Evolutionary conservation across 164 flowering plant genomes (phyloP).

Genomic region (Warburgia ugandensis): DNA sequence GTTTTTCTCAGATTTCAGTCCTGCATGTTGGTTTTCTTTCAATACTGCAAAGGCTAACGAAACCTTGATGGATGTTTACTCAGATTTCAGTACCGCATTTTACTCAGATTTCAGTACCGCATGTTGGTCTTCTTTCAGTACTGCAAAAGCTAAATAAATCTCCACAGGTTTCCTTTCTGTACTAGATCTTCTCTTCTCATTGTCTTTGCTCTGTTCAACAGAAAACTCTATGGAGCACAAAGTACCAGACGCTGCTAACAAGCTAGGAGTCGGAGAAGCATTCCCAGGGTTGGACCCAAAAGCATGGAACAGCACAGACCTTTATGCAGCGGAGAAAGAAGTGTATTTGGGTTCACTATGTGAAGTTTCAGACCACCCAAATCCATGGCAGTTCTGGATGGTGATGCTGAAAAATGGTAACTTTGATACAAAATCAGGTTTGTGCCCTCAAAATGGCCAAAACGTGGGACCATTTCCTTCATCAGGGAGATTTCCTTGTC

Average conservation of each 20-base stretch:
- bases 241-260: slow-evolving; percentile 53
- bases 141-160: too few relatives aligned
- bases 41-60: too few relatives aligned
- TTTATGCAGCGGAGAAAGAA: slow-evolving; percentile 68
- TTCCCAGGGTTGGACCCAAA: slow-evolving; percentile 32
- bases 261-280: slow-evolving; percentile 44
- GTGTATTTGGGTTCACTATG: slow-evolving; percentile 57
- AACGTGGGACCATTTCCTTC: slow-evolving; percentile 32
- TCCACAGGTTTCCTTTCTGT: too few relatives aligned
- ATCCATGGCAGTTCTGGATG: slow-evolving; percentile 46
- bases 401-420: slow-evolving; percentile 83
- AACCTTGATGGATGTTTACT: too few relatives aligned
- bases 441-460: slow-evolving; percentile 64
- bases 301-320: slow-evolving; percentile 38
- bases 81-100: too few relatives aligned
- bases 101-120: too few relatives aligned
- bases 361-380: slow-evolving; percentile 36
- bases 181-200: too few relatives aligned
- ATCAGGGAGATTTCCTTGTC: slow-evolving; percentile 54
- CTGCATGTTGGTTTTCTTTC: too few relatives aligned
- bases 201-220: neutral
- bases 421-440: slow-evolving; percentile 45
- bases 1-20: too few relatives aligned
- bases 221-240: slow-evolving; percentile 25
- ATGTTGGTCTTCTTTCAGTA: too few relatives aligned